Percentiles rank a stretch among this genome's conserved stretches.
phyloP scores from a whole-genome alignment of 2,329 filamentous ascomycete genomes.

The Aspergillus glaucus region DNA sequence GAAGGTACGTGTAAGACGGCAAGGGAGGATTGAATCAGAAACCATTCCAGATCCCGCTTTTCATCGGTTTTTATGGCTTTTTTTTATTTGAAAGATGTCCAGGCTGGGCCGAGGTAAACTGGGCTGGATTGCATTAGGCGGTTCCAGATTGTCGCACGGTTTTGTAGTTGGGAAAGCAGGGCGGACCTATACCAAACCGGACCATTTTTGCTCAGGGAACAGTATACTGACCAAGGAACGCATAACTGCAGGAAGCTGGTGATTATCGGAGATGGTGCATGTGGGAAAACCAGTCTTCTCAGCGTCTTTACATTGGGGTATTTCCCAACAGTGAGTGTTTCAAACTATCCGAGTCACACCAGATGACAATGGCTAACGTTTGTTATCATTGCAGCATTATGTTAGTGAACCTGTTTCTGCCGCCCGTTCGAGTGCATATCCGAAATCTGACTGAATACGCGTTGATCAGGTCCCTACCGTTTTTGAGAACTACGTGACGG shows the following conservation, averaged over 20 bases:
- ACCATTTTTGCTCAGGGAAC: not conserved
- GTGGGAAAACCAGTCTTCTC: conserved; percentile 93
- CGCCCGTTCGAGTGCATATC: not conserved
- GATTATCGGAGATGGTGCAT: conserved; percentile 95
- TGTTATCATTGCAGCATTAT: conserved; percentile 34
- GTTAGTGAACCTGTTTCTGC: conserved; percentile 26
- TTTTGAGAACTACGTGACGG: conserved; percentile 98
- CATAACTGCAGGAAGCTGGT: conserved; percentile 69
- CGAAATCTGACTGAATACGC: conserved; percentile 29
- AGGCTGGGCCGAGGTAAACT: not conserved
- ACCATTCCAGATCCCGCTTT: not conserved
- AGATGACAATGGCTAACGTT: conserved; percentile 9
- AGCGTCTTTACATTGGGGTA: conserved; percentile 98
- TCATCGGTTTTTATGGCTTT: not conserved
- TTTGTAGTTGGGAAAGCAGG: not conserved
- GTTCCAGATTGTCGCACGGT: not conserved
- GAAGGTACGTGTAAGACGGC: conserved; percentile 49
- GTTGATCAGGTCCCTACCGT: conserved; percentile 71
- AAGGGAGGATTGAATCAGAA: not conserved
- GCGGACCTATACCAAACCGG: not conserved
- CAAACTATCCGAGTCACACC: not conserved
- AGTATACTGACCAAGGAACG: not conserved
- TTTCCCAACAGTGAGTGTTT: conserved; percentile 79
- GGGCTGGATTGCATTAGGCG: not conserved
- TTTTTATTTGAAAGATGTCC: not conserved